Evolutionary conservation across 768 basidiomycete genomes (phyloP).

Genomic region (Rossbeevera mucosa): DNA sequence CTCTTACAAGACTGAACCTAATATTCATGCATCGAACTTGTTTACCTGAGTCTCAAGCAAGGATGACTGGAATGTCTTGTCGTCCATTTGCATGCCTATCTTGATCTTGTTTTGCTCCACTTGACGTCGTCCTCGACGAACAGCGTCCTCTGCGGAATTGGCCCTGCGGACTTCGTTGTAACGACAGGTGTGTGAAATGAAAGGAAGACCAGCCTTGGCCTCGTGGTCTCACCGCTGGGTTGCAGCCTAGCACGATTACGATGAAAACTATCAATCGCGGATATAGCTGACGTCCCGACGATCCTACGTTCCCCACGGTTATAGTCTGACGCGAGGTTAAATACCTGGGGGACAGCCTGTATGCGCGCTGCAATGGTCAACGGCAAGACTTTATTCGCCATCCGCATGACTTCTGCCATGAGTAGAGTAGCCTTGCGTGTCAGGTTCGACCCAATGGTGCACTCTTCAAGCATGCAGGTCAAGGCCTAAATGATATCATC

Average conservation of each 20-base stretch:
- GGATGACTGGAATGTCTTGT: conserved; percentile 79
- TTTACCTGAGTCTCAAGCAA: conserved; percentile 83
- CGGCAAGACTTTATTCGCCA: conserved; percentile 85
- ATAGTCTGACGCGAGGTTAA: conserved; percentile 76
- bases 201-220: conserved; percentile 52
- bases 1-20: not conserved
- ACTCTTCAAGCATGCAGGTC: conserved; percentile 79
- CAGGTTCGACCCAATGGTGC: conserved; percentile 63
- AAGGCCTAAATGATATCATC: conserved; percentile 60
- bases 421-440: conserved; percentile 87
- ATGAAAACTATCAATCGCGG: conserved; percentile 89
- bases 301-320: conserved; percentile 72
- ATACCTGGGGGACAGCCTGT: conserved; percentile 85
- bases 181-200: not conserved
- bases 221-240: conserved; percentile 50
- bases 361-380: conserved; percentile 75
- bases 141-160: conserved; percentile 79
- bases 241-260: conserved; percentile 77
- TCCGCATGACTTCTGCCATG: conserved; percentile 85
- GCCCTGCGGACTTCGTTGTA: conserved; percentile 40
- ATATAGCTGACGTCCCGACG: conserved; percentile 77
- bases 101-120: conserved; percentile 89
- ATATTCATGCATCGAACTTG: conserved; percentile 1
- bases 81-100: conserved; percentile 92
- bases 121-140: conserved; percentile 83